Evolutionary conservation across 2,329 filamentous ascomycete genomes (phyloP), one percentile per base, ranked within the genome.

Genomic region (Aspergillus neoniger): DNA sequence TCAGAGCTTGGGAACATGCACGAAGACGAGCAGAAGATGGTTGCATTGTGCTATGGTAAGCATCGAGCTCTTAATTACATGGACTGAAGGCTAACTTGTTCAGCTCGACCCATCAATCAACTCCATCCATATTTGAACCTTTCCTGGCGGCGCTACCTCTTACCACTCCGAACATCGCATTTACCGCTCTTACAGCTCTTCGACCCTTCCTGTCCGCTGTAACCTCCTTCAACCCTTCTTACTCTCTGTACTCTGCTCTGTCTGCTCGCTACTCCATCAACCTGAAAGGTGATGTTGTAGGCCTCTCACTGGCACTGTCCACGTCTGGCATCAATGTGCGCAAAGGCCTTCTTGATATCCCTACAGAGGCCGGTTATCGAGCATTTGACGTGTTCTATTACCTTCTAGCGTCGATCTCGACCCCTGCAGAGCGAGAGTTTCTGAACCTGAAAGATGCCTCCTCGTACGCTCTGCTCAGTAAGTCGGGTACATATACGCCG

Each of bases 311-410:
- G 54, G 88, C 92, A 25, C 80, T 99, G 7, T 94, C 94, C 0
- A 90, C 92, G 41, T 90, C 91, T 3, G 95, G 95, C 17, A 90
- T 99, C 62, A 91, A 99, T 73, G 95, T 92, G 0, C 79, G 83
- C 19, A 87, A 87, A 63, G 95, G 94, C 44, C 82, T 99, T 10
- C 81, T 97, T 15, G 87, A 90, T 59, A 86, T 99, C 15, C 91
- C 95, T 0, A 77, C 87, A 0, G 88, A 96, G 72, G 72, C 87
- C 6, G 95, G 95, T 12, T 92, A 92, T 76, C 88, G 95, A 64
- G 95, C 94, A 3, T 99, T 99, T 69, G 94, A 99, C 72, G 95
- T 96, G 53, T 98, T 99, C 73, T 98, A 99, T 79, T 98, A 97
- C 70, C 86, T 99, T 0, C 83, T 98, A 44, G 96, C 93, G 0